These are phyloP conservation scores for Kwoniella botswanensis DNA, from an alignment of 768 basidiomycete genomes.

Conservation along the genomic window DNA sequence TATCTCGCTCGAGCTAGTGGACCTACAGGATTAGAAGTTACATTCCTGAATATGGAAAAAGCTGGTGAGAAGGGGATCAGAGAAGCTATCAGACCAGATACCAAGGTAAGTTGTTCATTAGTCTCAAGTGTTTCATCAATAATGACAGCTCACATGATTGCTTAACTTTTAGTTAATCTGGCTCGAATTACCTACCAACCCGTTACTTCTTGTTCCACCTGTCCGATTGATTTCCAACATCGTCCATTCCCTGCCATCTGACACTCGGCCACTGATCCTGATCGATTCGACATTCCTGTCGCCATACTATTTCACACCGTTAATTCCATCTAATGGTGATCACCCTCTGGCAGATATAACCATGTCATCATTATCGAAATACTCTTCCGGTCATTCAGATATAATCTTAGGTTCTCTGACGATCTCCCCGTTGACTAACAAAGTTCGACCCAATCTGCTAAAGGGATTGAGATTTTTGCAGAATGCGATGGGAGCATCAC, in stretches of 20 bases:
- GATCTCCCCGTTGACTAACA: constrained; percentile 33
- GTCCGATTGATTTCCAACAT: constrained; percentile 73
- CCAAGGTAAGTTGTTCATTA: constrained; percentile 68
- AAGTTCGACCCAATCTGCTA: constrained; percentile 59
- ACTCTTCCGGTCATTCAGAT: constrained; percentile 92
- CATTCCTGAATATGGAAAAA: constrained; percentile 80
- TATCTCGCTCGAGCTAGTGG: constrained; percentile 46
- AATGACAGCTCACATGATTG: constrained; percentile 2
- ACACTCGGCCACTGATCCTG: constrained; percentile 70
- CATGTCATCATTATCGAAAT: constrained; percentile 73
- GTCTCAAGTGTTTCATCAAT: background rate
- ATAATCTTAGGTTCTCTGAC: constrained; percentile 87
- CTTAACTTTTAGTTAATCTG: constrained; percentile 73
- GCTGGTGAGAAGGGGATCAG: constrained; percentile 69
- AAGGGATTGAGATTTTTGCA: constrained; percentile 80
- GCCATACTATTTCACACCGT: constrained; percentile 86
- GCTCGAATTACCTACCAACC: constrained; percentile 96
- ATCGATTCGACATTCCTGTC: constrained; percentile 96
- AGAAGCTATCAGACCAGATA: constrained; percentile 73
- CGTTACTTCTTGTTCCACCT: constrained; percentile 83
- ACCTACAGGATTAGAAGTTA: constrained; percentile 62
- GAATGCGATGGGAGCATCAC: constrained; percentile 65
- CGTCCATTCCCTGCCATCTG: constrained; percentile 64
- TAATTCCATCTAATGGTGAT: constrained; percentile 60
- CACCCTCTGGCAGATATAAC: constrained; percentile 74